Base-by-base conservation (phyloP, 2,329 filamentous ascomycete species). In the Aspergillus transmontanensis region DNA sequence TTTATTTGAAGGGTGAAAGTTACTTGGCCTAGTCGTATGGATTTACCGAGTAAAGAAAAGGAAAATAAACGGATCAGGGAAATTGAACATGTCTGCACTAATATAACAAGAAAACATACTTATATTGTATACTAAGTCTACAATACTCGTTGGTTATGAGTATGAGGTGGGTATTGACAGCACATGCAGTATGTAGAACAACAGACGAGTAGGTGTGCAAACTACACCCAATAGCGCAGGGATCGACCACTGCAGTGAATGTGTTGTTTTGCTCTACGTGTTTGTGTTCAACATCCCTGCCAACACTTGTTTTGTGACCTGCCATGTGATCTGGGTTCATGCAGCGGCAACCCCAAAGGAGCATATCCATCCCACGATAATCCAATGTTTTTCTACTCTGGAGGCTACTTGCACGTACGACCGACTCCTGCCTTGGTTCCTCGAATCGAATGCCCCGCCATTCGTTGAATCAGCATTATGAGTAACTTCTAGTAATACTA, bases 1-100 rank as follows among this genome's bases (percentile, higher is more conserved):
- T 32, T 55, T 28, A 58, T 61, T 41, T 61, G 16, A 53, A 56
- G 60, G 60, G 48, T 54, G 14, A 46, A 41, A 6, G 19, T 26
- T 30, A 36, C 26, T 28, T 30, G 43, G 30, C 7, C 12, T 26
- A 36, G 53, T 32, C 14, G 28, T n/a, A 10, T 21, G 14, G n/a
- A 32, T 32, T 11, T 12, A 45, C 26, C 26, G 26, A 28, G 26
- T 28, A 28, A 28, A 28, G 26, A 28, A 28, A 28, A 6, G 26
- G 26, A 28, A 28, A 28, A 28, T 7, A 28, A 28, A 28, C 26
- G 26, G 26, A 28, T 28, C 26, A 30, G 26, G 14, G 14, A 50
- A 54, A 55, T 39, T 23, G 32, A 19, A 39, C 2, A 5, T 55
- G 51, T 9, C 3, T 48, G 39, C 39, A n/a, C 11, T 16, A 48